Evolutionary conservation across 805 yeast species (phyloP), one percentile per base, ranked within the genome.

Genomic region (Lipomyces mesembrius): DNA sequence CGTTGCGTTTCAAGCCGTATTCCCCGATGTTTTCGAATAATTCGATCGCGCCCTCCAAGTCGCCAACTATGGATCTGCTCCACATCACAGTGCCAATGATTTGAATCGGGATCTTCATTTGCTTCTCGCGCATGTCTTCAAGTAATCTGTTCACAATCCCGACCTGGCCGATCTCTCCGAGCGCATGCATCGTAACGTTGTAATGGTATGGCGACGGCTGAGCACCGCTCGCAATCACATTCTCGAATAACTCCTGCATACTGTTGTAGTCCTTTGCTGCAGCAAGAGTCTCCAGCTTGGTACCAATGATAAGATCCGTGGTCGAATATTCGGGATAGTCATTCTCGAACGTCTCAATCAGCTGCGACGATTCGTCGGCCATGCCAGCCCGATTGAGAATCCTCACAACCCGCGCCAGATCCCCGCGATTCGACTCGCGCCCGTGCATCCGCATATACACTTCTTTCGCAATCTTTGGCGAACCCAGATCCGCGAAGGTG

Each of bases 171-270:
- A 59, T 32, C 25, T 57, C 61, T 7, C 65, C 71, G 32, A 68
- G 39, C 6, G 69, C 72, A 29, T 57, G 65, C 67, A 70, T 58
- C 35, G 65, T 58, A 35, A 61, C 43, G 46, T 62, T 62, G 35
- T 65, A 70, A 39, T 68, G 72, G 6, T 29, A 39, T 14, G 58
- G n/a, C 20, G 49, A 29, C 8, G 70, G 71, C 34, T 39, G 25
- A 5, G 32, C 49, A n/a, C 62, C 62, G 14, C 54, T 59, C 9
- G 51, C 56, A 14, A 60, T 51, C 29, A 54, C 34, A 25, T 59
- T 57, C 54, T 70, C 72, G 39, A 70, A 65, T n/a, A 66, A 43
- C 29, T 32, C 32, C 35, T 62, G 67, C 71, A 70, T 49, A 9
- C 49, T 52, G 7, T 46, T 35, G 53, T 56, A 70, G 34, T 70